These are phyloP conservation scores for Aaosphaeria arxii DNA, from an alignment of 2,329 filamentous ascomycete genomes.

Conservation along the genomic window DNA sequence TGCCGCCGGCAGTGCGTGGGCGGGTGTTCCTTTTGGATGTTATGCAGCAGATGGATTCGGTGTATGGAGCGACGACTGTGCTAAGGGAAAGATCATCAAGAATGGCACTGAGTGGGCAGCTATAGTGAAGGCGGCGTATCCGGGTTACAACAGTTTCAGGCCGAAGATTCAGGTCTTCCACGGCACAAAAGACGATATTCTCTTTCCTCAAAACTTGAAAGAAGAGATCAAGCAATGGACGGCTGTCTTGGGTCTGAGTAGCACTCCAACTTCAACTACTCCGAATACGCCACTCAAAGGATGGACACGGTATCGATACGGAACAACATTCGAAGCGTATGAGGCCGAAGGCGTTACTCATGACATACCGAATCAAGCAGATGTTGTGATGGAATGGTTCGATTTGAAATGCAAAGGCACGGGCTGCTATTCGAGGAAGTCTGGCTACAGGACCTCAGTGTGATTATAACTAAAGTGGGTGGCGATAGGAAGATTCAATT, in stretches of 20 bases:
- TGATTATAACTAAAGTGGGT: too few species aligned
- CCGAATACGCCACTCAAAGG: conserved; percentile 24
- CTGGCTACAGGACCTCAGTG: not conserved
- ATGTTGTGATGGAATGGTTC: conserved; percentile 31
- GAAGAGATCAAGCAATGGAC: conserved; percentile 37
- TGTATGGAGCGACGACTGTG: conserved; percentile 30
- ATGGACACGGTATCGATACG: conserved; percentile 29
- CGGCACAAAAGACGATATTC: conserved; percentile 20
- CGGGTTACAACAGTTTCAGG: conserved; percentile 25
- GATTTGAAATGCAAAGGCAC: conserved; percentile 22
- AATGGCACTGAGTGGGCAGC: conserved; percentile 27
- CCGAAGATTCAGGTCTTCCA: conserved; percentile 33
- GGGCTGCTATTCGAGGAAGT: conserved; percentile 4
- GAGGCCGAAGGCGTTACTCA: conserved; percentile 25
- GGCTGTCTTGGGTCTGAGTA: conserved; percentile 23
- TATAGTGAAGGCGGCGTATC: conserved; percentile 27
- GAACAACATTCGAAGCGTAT: conserved; percentile 30
- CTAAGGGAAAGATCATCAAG: conserved; percentile 29
- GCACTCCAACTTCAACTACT: conserved; percentile 17
- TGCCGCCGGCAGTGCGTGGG: conserved; percentile 31
- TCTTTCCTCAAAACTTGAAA: conserved; percentile 31
- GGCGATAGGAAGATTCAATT: too few species aligned
- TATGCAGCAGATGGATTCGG: conserved; percentile 29
- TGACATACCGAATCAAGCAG: conserved; percentile 29
- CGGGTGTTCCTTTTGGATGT: conserved; percentile 35